Base-by-base conservation (phyloP, 2,329 filamentous ascomycete genomes). In the Exutisphaerella laricina region DNA sequence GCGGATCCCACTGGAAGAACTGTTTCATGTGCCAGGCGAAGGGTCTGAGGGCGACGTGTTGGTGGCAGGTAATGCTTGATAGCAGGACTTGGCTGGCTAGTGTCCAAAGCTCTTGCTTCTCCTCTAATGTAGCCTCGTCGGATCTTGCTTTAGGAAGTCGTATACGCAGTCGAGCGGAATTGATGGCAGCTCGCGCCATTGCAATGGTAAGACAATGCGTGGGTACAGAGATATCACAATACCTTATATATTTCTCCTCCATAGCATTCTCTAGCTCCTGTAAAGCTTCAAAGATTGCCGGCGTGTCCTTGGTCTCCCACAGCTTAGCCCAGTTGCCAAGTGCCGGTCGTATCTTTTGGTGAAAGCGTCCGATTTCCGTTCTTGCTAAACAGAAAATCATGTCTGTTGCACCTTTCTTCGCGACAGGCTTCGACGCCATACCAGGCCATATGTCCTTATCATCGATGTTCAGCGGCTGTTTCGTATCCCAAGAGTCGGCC, bases 321-420 rank as follows among this genome's bases (percentile, higher is more conserved):
- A 55, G 18, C 23, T 47, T 41, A 2, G 43, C 45, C 48, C 45
- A 52, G 10, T 50, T 41, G 14, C 55, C 51, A 4, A 52, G 14
- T n/a, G 48, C 48, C 4, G 53, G 48, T 28, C 43, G 47, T 23
- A 44, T 34, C 18, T 53, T 54, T 17, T 54, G 46, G 49, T 70
- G 62, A 37, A 70, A 68, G 10, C 63, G 61, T 3, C 66, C 69
- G 4, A 72, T 58, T 26, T 68, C 61, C 18, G 64, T 63, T 21
- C 71, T 61, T 2, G 70, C 63, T 7, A 68, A 58, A 46, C 66
- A 69, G 56, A 70, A 70, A 49, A 71, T 70, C 35, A 64, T 66
- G 5, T 82, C 79, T 0, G 78, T 80, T 1, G 74, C 59, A 1
- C 74, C 77, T 5, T 69, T 59, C 4, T 71, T 70, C 30, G 74